Evolutionary conservation across 2,329 filamentous ascomycete genomes (phyloP).

Genomic region (Chrysosporium queenslandicum): DNA sequence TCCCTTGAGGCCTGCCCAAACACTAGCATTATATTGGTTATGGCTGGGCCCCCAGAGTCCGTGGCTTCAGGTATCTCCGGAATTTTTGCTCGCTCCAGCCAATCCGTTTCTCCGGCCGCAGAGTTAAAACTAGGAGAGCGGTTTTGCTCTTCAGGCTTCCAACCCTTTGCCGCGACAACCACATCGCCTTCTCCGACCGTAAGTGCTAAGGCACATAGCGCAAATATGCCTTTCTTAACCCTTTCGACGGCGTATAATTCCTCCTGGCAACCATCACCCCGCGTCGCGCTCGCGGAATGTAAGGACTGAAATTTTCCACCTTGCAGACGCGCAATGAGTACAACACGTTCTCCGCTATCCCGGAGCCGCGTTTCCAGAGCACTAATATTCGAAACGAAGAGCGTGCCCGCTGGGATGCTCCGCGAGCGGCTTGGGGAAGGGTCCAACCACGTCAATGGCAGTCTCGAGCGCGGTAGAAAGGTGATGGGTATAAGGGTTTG

Average conservation of each 20-base stretch:
- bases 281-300: not conserved
- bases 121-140: not conserved
- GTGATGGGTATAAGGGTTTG: slow-evolving; percentile 30
- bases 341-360: slow-evolving; percentile 21
- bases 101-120: slow-evolving; percentile 18
- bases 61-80: slow-evolving; percentile 23
- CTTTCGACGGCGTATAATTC: slow-evolving; percentile 32
- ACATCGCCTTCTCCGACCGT: slow-evolving; percentile 33
- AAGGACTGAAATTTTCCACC: not conserved
- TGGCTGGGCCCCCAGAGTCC: slow-evolving; percentile 17
- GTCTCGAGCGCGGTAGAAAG: slow-evolving; percentile 27
- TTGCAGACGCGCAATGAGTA: slow-evolving; percentile 27
- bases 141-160: slow-evolving; percentile 16
- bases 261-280: slow-evolving; percentile 13
- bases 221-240: slow-evolving; percentile 33
- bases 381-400: slow-evolving; percentile 33
- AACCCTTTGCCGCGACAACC: slow-evolving; percentile 30
- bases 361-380: slow-evolving; percentile 27
- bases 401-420: slow-evolving; percentile 26
- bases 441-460: slow-evolving; percentile 36
- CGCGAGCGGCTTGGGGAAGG: slow-evolving; percentile 19
- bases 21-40: not conserved
- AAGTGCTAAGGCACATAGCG: slow-evolving; percentile 29
- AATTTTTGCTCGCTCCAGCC: slow-evolving; percentile 31
- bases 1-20: not conserved